Base-by-base conservation (phyloP, 2,329 filamentous ascomycete species). In the Hypoxylon sp. region DNA sequence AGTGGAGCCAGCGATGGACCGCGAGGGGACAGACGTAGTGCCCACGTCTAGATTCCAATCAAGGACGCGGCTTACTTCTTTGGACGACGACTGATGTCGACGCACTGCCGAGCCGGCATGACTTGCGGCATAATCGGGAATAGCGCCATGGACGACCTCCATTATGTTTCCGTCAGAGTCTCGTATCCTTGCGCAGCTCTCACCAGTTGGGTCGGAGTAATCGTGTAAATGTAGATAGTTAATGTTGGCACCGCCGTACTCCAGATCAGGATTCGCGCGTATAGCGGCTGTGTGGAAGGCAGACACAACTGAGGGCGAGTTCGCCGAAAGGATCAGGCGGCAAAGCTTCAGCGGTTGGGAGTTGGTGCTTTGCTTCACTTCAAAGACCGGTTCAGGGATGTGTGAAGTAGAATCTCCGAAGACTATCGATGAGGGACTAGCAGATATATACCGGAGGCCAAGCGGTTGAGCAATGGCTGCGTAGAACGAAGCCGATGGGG, bases 81-180 rank as follows among this genome's bases (percentile, higher is more conserved):
- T 74, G n/a, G 77, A 72, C 14, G 79, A 80, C 3, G 81, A 81
- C 37, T 79, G 78, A 2, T 79, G 80, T 29, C 71, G 76, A 44
- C 79, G 78, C 22, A 80, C 69, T 3, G 78, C 78, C 13, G 80
- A 77, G 22, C 80, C 79, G 35, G 63, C 71, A 70, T 82, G 78
- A 59, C 76, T 72, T 5, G 79, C 71, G 26, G 78, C 73, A 55
- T 83, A 81, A 35, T 79, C 78, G 44, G 74, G 72, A 42, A 78
- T 76, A 11, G 78, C 78, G 8, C 84, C 84, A 78, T 89, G 92
- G 54, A 94, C 88, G 31, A 93, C 91, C 77, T 96, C 92, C 77
- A 97, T 90, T 73, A 87, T 92, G 81, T 97, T 97, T 55, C 92
- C 92, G 81, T 97, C 93, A 60, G 93, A 86, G 79, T 97, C 94